phyloP scores from a whole-genome alignment of 164 flowering plant species.

The Malania oleifera region DNA sequence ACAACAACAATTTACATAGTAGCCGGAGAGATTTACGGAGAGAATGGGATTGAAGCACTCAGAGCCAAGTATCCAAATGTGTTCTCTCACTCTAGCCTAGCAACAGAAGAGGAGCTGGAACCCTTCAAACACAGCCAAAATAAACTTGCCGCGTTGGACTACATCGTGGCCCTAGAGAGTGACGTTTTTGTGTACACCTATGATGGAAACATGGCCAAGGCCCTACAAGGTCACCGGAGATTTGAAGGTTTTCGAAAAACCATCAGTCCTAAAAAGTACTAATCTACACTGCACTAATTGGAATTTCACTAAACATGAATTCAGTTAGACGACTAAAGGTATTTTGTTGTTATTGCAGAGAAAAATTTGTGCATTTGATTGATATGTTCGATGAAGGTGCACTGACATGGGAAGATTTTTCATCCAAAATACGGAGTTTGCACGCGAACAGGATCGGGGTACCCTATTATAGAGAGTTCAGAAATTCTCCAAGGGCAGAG shows the following conservation, averaged over 20 bases:
- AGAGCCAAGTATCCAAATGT: conserved; percentile 33
- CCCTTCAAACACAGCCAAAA: conserved; percentile 26
- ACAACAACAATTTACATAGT: conserved; percentile 42
- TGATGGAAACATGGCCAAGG: conserved; percentile 57
- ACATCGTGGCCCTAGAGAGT: conserved; percentile 37
- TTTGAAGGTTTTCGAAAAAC: conserved; percentile 40
- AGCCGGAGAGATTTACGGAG: conserved; percentile 48
- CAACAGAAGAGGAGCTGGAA: conserved; percentile 35
- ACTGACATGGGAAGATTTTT: conserved; percentile 31
- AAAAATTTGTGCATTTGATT: conserved; percentile 25
- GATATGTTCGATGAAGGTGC: conserved; percentile 31
- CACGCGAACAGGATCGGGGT: conserved; percentile 33
- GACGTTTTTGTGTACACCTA: conserved; percentile 44
- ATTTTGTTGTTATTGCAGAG: conserved; percentile 21
- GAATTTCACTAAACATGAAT: background rate
- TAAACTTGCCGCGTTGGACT: conserved; percentile 52
- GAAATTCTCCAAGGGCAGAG: conserved; percentile 18
- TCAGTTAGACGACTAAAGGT: background rate
- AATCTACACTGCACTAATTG: background rate
- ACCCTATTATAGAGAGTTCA: conserved; percentile 20
- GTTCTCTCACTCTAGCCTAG: conserved; percentile 28
- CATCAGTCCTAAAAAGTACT: conserved; percentile 43
- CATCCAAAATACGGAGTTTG: conserved; percentile 19
- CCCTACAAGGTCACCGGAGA: conserved; percentile 38
- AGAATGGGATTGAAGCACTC: conserved; percentile 25